These are phyloP conservation scores for Onygenales sp. DNA, from an alignment of 2,329 filamentous ascomycete species.

Conservation along the genomic window DNA sequence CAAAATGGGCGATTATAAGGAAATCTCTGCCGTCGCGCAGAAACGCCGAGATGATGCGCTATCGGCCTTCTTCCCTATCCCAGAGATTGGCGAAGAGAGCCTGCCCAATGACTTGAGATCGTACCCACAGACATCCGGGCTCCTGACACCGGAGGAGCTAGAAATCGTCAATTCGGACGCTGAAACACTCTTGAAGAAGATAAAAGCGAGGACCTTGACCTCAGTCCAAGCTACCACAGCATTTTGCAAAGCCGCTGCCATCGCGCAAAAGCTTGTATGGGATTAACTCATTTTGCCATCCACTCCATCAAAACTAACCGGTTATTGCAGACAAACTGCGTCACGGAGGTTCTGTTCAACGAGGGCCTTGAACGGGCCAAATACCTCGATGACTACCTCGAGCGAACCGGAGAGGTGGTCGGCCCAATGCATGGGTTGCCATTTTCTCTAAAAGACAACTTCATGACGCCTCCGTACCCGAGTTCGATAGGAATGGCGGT, in stretches of 20 bases:
- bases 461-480: slow-evolving; percentile 21
- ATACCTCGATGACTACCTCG: slow-evolving; percentile 22
- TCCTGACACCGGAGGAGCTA: slow-evolving; percentile 46
- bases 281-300: not conserved
- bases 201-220: slow-evolving; percentile 20
- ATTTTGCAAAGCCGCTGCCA: slow-evolving; percentile 32
- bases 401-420: slow-evolving; percentile 32
- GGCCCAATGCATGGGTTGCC: slow-evolving; percentile 35
- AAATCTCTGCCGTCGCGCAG: slow-evolving; percentile 27
- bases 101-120: slow-evolving; percentile 12
- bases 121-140: slow-evolving; percentile 38
- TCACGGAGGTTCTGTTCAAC: slow-evolving; percentile 49
- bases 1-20: slow-evolving; percentile 25
- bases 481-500: slow-evolving; percentile 13
- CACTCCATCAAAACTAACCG: not conserved
- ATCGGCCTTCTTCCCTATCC: slow-evolving; percentile 13
- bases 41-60: slow-evolving; percentile 23
- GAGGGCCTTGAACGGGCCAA: slow-evolving; percentile 26
- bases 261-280: slow-evolving; percentile 24
- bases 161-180: slow-evolving; percentile 38
- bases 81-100: slow-evolving; percentile 10
- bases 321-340: slow-evolving; percentile 46
- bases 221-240: slow-evolving; percentile 10
- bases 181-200: slow-evolving; percentile 25
- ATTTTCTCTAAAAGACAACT: slow-evolving; percentile 33